Evolutionary conservation across 441 rosid species (phyloP), one percentile per base, ranked within the genome.

Genomic region (Adansonia madagascariensis): DNA sequence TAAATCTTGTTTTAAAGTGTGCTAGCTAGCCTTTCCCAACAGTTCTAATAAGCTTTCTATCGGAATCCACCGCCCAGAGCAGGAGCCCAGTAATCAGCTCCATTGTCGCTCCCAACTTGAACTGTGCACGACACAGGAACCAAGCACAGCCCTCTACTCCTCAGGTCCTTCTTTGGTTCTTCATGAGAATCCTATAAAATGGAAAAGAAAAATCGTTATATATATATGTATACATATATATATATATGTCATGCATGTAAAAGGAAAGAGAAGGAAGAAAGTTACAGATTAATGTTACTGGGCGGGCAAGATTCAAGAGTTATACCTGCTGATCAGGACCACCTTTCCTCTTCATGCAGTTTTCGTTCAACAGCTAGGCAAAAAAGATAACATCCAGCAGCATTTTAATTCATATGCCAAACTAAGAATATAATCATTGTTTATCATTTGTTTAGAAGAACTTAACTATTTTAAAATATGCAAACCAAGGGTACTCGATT

Each of bases 11-110:
- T 17, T 57, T 71, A 0, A 31, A 27, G 43, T 72, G 41, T 61
- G 17, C 66, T 12, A 10, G 43, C 17, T 61, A 27, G 10, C 20
- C 44, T 69, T 66, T 47, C 22, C 39, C 57, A 31, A 71, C 43
- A 59, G 6, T 66, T 65, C 55, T 71, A 35, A 18, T 43, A 20
- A 17, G 3, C 18, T n/a, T 27, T 77, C 81, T 82, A 93, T 56
- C 76, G 89, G 74, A 90, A 90, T 0, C 88, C 92, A 11, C 83
- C 89, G 9, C 94, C 91, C 0, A 88, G 67, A 6, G 95, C 88
- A 11, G 95, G 93, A 71, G 97, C 93, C 99, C 95, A 95, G 70
- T 89, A 95, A 61, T 92, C 99, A 15, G 94, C 93, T 39, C 94
- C 97, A 27, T 90, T 91, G 60, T 95, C 95, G 73, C 86, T 94